Evolutionary conservation across 495 filamentous ascomycete genomes (phyloP), one percentile per base, ranked within the genome.

Genomic region (Amphirosellinia nigrospora): DNA sequence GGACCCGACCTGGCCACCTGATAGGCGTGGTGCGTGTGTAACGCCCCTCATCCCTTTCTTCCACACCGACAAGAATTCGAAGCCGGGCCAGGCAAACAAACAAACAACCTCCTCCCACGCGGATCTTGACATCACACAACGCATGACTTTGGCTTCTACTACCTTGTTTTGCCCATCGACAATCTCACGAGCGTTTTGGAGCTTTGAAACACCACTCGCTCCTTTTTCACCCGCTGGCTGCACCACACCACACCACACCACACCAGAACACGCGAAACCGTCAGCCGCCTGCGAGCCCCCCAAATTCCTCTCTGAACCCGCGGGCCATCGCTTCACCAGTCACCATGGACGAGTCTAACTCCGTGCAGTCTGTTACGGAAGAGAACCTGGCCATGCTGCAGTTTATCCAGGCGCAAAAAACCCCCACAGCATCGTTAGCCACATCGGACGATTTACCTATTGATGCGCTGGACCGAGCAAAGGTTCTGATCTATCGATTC

Each of bases 1-100:
- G n/a, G n/a, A n/a, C n/a, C n/a, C n/a, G n/a, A n/a, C n/a, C 5
- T 26, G 34, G 16, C 58, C 58, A 15, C 36, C 58, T 60, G 36
- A 60, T 36, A 41, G 21, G 21, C 15, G 58, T 32, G 13, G 58
- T 28, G 19, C 58, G 7, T 61, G 58, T 61, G 58, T 61, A 61
- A 61, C 58, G 21, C 36, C 58, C 36, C 58, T 15, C 21, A 15
- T 41, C 8, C 58, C 36, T 61, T 41, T 5, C 36, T 16, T 61
- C 58, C 58, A n/a, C 21, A 61, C 58, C 21, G 9, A 41, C n/a
- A n/a, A n/a, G n/a, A n/a, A n/a, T 39, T 15, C n/a, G 36, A 41
- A 39, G 21, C n/a, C n/a, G n/a, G n/a, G n/a, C n/a, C n/a, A n/a
- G n/a, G n/a, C n/a, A n/a, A n/a, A n/a, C 6, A 10, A 16, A n/a